These are phyloP conservation scores for Ophiocordyceps camponoti-floridani DNA, from an alignment of 2,329 filamentous ascomycete genomes.

Conservation along the genomic window DNA sequence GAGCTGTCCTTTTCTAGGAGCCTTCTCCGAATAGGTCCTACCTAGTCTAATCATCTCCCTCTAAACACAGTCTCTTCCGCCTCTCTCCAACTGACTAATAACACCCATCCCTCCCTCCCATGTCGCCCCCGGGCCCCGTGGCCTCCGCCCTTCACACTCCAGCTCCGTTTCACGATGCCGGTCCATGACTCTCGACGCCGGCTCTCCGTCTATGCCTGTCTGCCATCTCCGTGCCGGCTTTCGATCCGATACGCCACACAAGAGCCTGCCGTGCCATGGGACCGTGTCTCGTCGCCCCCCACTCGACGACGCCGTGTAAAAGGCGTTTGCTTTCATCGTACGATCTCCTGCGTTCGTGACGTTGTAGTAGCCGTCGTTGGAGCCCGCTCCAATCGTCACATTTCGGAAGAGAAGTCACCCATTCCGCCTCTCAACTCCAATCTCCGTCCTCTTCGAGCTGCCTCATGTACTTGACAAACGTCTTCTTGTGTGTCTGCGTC, in stretches of 20 bases:
- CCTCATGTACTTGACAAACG: constrained; percentile 86
- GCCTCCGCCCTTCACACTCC: neutral
- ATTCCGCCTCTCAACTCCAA: neutral
- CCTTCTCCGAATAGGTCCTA: neutral
- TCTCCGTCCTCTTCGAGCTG: constrained; percentile 45
- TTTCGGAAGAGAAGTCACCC: too few relatives aligned
- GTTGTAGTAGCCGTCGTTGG: too few relatives aligned
- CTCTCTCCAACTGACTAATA: too few relatives aligned
- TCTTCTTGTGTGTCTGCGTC: constrained; percentile 72
- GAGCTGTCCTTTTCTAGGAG: too few relatives aligned
- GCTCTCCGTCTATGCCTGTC: neutral
- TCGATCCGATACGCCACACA: neutral
- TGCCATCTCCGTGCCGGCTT: neutral
- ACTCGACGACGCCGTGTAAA: neutral
- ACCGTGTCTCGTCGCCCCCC: too few relatives aligned
- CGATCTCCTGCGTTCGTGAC: too few relatives aligned
- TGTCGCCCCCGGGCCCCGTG: neutral
- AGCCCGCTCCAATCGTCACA: too few relatives aligned
- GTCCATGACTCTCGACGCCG: neutral
- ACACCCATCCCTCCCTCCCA: neutral
- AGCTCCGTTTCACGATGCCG: neutral
- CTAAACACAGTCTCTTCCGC: too few relatives aligned
- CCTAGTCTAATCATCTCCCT: too few relatives aligned
- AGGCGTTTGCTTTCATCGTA: too few relatives aligned
- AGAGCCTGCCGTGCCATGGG: neutral